Evolutionary conservation across 2,329 filamentous ascomycete species (phyloP), one percentile per base, ranked within the genome.

Genomic region (Endoconidiophora laricicola): DNA sequence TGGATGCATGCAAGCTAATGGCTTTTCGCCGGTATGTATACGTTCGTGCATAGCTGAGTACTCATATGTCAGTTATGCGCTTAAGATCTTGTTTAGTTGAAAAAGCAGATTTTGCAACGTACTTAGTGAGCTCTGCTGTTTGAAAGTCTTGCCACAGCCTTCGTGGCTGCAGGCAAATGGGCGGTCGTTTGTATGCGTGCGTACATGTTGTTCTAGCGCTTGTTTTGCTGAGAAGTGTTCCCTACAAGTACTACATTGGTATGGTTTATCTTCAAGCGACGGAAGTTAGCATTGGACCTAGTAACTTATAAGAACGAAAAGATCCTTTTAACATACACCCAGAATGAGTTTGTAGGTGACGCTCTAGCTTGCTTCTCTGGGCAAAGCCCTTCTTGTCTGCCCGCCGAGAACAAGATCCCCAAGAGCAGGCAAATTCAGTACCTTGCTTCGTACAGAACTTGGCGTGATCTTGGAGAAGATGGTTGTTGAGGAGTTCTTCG

Each of bases 111-210:
- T 14, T 26, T 29, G 1, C 3, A 29, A 65, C 72, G 58, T 70
- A 79, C 76, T 81, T 20, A 80, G 64, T 20, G 79, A 78, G 55
- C 76, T 81, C 55, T 81, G 78, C 54, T 82, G 78, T 48, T 79
- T 77, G 58, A 83, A 83, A 0, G 67, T 65, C 58, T 77, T 78
- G 20, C 60, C 63, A 55, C 78, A 81, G 36, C 67, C 68, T 3
- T 60, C 57, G 23, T 60, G 60, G 7, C 63, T 59, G 59, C 80
- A 84, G 39, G 69, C 63, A 62, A 76, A 79, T 23, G 79, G 79
- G 54, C 75, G 79, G 54, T 76, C 72, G 38, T 78, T 76, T 0
- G 78, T 79, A 57, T 85, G 81, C 2, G 74, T 81, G 16, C 78
- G 72, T 59, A 75, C 69, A 56, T 85, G 81, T 59, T 83, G 79